Percentiles rank a stretch among this genome's conserved stretches.
Conservation (phyloP, 768 basidiomycete genomes). For the Glaciozyma martinii region DNA sequence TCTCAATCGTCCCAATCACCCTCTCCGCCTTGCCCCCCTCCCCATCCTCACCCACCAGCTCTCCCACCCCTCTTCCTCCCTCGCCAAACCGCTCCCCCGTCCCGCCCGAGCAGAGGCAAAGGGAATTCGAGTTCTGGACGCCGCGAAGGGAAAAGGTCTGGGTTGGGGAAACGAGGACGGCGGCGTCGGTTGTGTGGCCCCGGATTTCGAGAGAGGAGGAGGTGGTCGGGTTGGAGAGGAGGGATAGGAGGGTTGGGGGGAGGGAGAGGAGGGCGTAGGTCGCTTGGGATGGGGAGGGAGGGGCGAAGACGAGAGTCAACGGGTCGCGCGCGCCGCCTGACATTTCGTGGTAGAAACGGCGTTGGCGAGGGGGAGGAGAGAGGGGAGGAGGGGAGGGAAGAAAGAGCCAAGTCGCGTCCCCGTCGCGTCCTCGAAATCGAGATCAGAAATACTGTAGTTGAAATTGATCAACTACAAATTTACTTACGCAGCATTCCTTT, state of each 20-base stretch:
- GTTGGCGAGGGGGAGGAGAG: no score
- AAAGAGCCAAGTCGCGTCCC: no score
- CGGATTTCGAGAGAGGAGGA: constrained; percentile 61
- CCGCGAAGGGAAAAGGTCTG: constrained; percentile 77
- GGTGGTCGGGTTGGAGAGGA: constrained; percentile 34
- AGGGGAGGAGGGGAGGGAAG: no score
- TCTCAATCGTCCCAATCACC: constrained; percentile 48
- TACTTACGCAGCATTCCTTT: no score
- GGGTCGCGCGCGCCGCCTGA: not conserved
- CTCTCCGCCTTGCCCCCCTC: constrained; percentile 31
- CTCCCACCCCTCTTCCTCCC: constrained; percentile 2
- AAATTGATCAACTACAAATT: no score
- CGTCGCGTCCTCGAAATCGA: no score
- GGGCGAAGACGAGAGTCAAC: not conserved
- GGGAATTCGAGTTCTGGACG: constrained; percentile 78
- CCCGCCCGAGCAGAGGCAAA: constrained; percentile 37
- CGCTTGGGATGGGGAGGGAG: not conserved
- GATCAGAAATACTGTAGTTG: no score
- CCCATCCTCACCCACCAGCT: not conserved
- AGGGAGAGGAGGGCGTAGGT: constrained; percentile 55
- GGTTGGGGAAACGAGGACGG: constrained; percentile 73
- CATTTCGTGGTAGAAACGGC: no score
- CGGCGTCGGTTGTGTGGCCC: constrained; percentile 70
- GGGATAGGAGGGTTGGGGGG: constrained; percentile 51
- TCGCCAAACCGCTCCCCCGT: not conserved